Evolutionary conservation across 768 basidiomycete species (phyloP).

Genomic region (Lentinula sp.): DNA sequence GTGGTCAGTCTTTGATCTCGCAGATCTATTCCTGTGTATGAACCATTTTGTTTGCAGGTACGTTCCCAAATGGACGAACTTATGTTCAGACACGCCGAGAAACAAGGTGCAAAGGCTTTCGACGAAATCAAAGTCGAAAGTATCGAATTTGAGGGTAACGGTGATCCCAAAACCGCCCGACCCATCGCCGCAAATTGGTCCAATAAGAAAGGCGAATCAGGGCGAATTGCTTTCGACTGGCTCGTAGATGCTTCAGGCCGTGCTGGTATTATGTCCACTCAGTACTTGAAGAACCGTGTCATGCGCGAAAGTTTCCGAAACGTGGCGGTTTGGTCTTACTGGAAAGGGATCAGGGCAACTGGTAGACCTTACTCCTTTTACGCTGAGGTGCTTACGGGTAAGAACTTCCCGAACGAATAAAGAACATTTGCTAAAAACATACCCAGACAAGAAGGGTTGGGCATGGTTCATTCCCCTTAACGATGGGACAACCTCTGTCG

Average conservation of each 20-base stretch:
- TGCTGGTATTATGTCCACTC: slow-evolving; percentile 60
- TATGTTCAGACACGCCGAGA: slow-evolving; percentile 47
- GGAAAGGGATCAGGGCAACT: slow-evolving; percentile 43
- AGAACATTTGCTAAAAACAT: background rate
- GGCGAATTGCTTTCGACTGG: slow-evolving; percentile 59
- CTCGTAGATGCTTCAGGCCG: slow-evolving; percentile 73
- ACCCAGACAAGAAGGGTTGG: slow-evolving; percentile 62
- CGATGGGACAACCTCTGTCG: slow-evolving; percentile 57
- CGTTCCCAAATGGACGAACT: slow-evolving; percentile 59
- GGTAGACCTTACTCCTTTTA: slow-evolving; percentile 33
- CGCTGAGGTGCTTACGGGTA: slow-evolving; percentile 44
- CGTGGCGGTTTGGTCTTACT: slow-evolving; percentile 76
- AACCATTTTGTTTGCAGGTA: slow-evolving; percentile 23
- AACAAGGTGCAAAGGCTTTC: slow-evolving; percentile 45
- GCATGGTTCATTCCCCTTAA: slow-evolving; percentile 68
- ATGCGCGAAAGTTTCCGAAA: slow-evolving; percentile 67
- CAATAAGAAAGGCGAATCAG: slow-evolving; percentile 14
- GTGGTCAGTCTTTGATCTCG: slow-evolving; percentile 34
- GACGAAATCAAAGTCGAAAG: slow-evolving; percentile 49
- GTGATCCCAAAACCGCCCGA: slow-evolving; percentile 14
- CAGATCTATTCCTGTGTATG: background rate
- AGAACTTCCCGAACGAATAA: slow-evolving; percentile 42
- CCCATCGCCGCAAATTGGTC: slow-evolving; percentile 50
- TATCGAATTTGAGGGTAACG: slow-evolving; percentile 35
- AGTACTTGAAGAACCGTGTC: slow-evolving; percentile 63